A percentile compares a stretch with the other conserved stretches of the same genome.
phyloP scores from a whole-genome alignment of 805 yeast species.

The Teunomyces panamensis region DNA sequence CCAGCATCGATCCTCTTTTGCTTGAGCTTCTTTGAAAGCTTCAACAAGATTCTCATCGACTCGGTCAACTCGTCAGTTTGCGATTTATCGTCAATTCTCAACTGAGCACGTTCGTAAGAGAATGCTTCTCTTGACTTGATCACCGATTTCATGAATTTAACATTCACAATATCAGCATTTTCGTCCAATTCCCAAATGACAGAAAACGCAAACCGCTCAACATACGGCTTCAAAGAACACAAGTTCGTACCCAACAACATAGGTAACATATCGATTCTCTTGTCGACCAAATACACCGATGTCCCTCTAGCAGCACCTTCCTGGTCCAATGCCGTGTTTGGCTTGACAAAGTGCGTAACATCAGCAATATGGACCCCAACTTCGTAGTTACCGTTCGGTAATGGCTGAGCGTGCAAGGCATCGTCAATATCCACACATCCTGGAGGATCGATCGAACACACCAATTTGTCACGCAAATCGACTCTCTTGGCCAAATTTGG shows the following conservation, averaged over 20 bases:
- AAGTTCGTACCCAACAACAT: constrained; percentile 90
- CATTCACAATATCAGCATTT: constrained; percentile 78
- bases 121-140: constrained; percentile 92
- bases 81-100: constrained; percentile 75
- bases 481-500: constrained; percentile 59
- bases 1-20: constrained; percentile 89
- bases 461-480: constrained; percentile 83
- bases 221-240: constrained; percentile 92
- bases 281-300: constrained; percentile 93
- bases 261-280: constrained; percentile 98
- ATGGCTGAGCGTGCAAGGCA: constrained; percentile 81
- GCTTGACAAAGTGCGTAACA: constrained; percentile 94
- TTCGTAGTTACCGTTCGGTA: constrained; percentile 93
- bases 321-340: constrained; percentile 85
- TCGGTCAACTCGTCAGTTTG: constrained; percentile 81
- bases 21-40: constrained; percentile 79
- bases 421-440: constrained; percentile 98
- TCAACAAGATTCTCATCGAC: constrained; percentile 81
- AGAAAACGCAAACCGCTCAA: constrained; percentile 93
- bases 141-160: constrained; percentile 79
- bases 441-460: constrained; percentile 97
- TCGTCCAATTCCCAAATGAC: constrained; percentile 93
- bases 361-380: constrained; percentile 99
- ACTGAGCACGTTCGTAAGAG: constrained; percentile 90
- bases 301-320: constrained; percentile 98